Conservation (phyloP, 148 eudicot species). For the Rhododendron molle region DNA sequence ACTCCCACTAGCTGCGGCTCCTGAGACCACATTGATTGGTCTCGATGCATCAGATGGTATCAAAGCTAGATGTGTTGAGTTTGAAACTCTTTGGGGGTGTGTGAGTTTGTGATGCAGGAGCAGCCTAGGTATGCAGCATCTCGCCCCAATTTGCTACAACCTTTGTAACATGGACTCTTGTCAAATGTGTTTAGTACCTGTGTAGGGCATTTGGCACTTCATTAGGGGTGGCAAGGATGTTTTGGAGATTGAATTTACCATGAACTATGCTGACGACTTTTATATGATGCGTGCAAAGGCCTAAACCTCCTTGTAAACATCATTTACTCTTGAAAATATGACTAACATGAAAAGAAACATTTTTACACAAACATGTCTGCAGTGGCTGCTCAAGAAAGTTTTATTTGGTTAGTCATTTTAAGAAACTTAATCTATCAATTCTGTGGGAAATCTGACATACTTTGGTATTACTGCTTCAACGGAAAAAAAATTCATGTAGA, state of each 20-base stretch:
- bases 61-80: neutral
- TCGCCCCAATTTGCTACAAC: neutral
- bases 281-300: neutral
- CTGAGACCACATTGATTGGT: neutral
- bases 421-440: neutral
- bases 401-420: neutral
- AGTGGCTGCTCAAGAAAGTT: neutral
- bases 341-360: neutral
- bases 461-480: neutral
- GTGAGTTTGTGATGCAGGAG: neutral
- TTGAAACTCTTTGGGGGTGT: neutral
- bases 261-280: neutral
- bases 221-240: neutral
- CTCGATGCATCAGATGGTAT: neutral
- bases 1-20: neutral
- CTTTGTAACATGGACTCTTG: neutral
- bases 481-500: neutral
- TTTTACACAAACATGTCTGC: neutral
- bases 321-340: neutral
- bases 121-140: neutral
- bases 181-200: neutral
- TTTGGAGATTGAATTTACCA: neutral
- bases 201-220: neutral
- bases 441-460: neutral
- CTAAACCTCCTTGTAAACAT: neutral